Percentiles rank a stretch among this genome's conserved stretches.
Evolutionary conservation across 768 basidiomycete genomes (phyloP).

Genomic region (Amanita thiersii): DNA sequence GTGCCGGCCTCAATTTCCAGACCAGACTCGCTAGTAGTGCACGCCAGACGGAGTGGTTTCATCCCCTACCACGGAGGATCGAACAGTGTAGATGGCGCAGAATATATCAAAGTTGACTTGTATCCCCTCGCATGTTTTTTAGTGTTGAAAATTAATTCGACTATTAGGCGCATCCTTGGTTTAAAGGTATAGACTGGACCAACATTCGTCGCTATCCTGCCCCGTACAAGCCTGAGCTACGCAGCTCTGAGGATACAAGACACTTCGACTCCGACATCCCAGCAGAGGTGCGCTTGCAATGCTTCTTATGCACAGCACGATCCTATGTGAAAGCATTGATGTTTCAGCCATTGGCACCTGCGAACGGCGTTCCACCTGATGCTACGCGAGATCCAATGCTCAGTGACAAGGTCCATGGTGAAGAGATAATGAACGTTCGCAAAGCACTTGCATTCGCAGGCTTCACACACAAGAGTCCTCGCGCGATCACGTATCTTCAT

Average conservation of each 20-base stretch:
- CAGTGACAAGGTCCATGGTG: conserved; percentile 77
- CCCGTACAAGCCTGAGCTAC: conserved; percentile 85
- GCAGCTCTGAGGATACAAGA: conserved; percentile 76
- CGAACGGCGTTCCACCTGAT: conserved; percentile 77
- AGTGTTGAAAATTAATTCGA: conserved; percentile 10
- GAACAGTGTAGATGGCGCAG: conserved; percentile 72
- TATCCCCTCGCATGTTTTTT: conserved; percentile 8
- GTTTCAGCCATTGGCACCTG: conserved; percentile 81
- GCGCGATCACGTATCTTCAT: conserved; percentile 66
- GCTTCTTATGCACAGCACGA: conserved; percentile 12
- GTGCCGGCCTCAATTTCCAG: conserved; percentile 57
- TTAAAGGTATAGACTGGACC: conserved; percentile 84
- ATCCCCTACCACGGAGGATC: conserved; percentile 36
- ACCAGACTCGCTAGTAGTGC: conserved; percentile 70
- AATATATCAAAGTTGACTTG: conserved; percentile 69
- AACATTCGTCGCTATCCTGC: conserved; percentile 79
- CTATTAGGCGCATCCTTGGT: conserved; percentile 76
- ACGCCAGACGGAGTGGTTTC: conserved; percentile 71
- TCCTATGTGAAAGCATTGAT: conserved; percentile 19
- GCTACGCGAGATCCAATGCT: conserved; percentile 87
- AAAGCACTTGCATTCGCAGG: conserved; percentile 89
- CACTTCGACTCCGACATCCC: conserved; percentile 97
- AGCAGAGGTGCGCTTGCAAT: conserved; percentile 57
- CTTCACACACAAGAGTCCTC: conserved; percentile 86
- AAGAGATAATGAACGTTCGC: conserved; percentile 80